A percentile compares a stretch with the other conserved stretches of the same genome.
These are phyloP conservation scores for Alopecurus myosuroides DNA, from an alignment of 176 grass and related monocot genomes.

Conservation along the genomic window DNA sequence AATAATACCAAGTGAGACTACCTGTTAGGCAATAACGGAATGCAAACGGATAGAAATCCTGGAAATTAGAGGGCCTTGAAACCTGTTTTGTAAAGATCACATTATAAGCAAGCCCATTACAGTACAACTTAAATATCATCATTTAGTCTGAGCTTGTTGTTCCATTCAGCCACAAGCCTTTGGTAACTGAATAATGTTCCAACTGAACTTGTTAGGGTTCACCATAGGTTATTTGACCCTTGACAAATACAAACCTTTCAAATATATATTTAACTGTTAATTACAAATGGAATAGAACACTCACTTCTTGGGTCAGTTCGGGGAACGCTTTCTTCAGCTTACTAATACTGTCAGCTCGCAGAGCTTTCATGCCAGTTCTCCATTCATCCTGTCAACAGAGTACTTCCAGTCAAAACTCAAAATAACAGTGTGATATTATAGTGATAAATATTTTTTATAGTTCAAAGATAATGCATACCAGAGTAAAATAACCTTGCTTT, in stretches of 20 bases:
- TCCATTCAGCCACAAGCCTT: conserved; percentile 6
- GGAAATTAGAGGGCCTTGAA: conserved; percentile 77
- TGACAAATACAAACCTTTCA: conserved; percentile 15
- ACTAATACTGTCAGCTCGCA: conserved; percentile 80
- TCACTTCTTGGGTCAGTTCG: conserved; percentile 88
- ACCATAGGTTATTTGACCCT: neutral
- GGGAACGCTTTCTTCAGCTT: conserved; percentile 96
- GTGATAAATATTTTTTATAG: neutral
- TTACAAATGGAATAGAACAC: conserved; percentile 24
- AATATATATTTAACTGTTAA: conserved; percentile 7
- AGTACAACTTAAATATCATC: conserved; percentile 9
- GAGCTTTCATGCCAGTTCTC: conserved; percentile 83
- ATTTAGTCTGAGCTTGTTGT: neutral
- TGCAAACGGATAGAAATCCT: conserved; percentile 85
- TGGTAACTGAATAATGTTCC: neutral
- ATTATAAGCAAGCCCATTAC: conserved; percentile 4
- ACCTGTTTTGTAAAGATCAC: conserved; percentile 56
- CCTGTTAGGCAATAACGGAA: conserved; percentile 98
- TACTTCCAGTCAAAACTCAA: conserved; percentile 15
- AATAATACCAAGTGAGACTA: conserved; percentile 36
- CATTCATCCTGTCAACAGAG: conserved; percentile 76
- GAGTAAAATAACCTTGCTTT: conserved; percentile 94
- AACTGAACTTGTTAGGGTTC: neutral
- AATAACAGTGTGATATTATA: neutral
- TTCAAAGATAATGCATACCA: conserved; percentile 50